Evolutionary conservation across 2,329 filamentous ascomycete genomes (phyloP), one percentile per base, ranked within the genome.

Genomic region (Neocatenulostroma microsporum): DNA sequence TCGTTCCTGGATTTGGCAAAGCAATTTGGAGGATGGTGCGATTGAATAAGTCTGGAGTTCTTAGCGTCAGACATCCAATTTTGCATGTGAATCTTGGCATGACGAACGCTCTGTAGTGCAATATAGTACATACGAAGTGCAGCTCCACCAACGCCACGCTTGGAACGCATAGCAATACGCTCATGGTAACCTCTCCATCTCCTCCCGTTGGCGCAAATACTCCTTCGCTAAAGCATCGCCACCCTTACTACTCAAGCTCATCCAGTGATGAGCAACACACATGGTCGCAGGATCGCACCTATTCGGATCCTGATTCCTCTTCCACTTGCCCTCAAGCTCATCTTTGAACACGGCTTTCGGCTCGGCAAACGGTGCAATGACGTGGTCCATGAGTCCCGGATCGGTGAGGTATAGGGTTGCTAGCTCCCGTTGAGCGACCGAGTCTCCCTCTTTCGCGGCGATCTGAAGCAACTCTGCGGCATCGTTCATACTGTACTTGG

Each of bases 261-360:
- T 95, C 88, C 89, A 96, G 67, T 96, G 89, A 62, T 93, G 80
- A 8, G 89, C 89, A 39, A 94, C 77, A 53, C 88, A 95, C 84
- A 96, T 91, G 27, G 87, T 78, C 36, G 82, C 82, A 2, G 85
- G 84, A 58, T 95, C 86, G 41, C 80, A 87, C 48, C 85, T 71
- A 36, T 68, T 62, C 12, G 72, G 69, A 51, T 82, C 76, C 36
- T 73, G 68, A 26, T 73, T 73, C 45, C 69, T 69, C 44, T 69
- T 65, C 56, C 74, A 66, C 38, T 62, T 59, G 40, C 82, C 84
- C 72, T 93, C 85, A 50, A 91, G 78, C 38, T 86, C 77, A 49
- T 83, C 82, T 62, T 89, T 91, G 67, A 96, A 96, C 0, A 93
- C 87, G 53, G 95, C 87, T 17, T 81, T 73, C 0, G 87, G 84